Conservation (phyloP, 768 basidiomycete genomes). For the Leccinum uliginosum region DNA sequence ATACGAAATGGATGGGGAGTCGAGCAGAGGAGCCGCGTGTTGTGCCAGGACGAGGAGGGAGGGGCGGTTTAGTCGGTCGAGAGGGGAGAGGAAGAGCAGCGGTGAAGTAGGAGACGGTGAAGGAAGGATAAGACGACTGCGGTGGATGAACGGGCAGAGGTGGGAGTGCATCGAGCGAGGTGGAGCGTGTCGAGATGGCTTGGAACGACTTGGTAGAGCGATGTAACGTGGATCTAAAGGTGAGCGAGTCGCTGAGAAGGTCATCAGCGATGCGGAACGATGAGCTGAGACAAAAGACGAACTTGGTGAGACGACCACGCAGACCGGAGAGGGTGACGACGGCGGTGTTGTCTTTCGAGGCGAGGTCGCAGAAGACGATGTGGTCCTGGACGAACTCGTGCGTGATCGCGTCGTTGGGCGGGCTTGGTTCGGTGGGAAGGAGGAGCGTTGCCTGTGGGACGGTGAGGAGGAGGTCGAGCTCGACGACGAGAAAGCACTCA, state of each 20-base stretch:
- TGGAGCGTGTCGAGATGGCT: constrained; percentile 31
- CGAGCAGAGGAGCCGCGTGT: constrained; percentile 35
- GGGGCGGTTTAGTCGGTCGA: constrained; percentile 46
- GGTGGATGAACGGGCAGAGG: constrained; percentile 45
- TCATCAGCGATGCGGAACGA: constrained; percentile 25
- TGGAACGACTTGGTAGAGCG: constrained; percentile 39
- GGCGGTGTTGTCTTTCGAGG: constrained; percentile 41
- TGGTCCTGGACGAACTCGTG: constrained; percentile 83
- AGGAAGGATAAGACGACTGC: constrained; percentile 45
- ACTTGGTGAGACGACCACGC: constrained; percentile 65
- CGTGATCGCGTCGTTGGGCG: constrained; percentile 53
- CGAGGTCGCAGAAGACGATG: constrained; percentile 59
- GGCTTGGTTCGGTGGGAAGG: constrained; percentile 62
- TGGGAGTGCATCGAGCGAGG: constrained; percentile 44
- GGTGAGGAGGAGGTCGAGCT: background rate
- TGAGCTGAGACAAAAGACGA: constrained; percentile 28
- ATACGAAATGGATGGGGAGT: constrained; percentile 72
- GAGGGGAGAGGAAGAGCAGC: constrained; percentile 31
- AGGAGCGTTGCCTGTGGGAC: constrained; percentile 67
- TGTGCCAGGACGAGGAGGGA: constrained; percentile 35
- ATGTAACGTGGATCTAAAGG: constrained; percentile 41
- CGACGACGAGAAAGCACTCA: constrained; percentile 29
- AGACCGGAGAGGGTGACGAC: constrained; percentile 82
- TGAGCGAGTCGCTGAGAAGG: constrained; percentile 33
- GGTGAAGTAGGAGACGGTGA: constrained; percentile 39